phyloP scores from a whole-genome alignment of 2,329 filamentous ascomycete genomes.

The Orbilia brochopaga region DNA sequence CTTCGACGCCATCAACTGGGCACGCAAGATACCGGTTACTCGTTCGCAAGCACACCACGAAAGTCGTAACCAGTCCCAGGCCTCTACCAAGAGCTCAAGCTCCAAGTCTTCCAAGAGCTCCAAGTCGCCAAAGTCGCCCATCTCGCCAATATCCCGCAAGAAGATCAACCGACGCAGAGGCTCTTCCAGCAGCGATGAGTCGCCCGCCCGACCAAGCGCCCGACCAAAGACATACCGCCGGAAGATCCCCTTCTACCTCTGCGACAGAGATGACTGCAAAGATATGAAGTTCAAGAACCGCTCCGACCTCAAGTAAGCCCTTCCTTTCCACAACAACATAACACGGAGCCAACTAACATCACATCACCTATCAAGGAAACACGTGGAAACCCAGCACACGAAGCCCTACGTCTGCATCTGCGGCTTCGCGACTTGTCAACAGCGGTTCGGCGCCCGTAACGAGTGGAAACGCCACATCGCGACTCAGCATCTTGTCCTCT shows the following conservation, averaged over 20 bases:
- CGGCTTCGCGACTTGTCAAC: constrained; percentile 73
- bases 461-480: constrained; percentile 92
- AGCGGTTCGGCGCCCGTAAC: constrained; percentile 80
- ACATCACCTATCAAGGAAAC: constrained; percentile 55
- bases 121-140: constrained; percentile 13
- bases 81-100: constrained; percentile 7
- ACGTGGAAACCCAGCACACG: constrained; percentile 70
- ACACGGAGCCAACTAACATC: background rate
- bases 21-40: constrained; percentile 32
- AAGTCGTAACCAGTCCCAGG: constrained; percentile 23
- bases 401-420: constrained; percentile 79
- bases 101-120: constrained; percentile 14
- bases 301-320: constrained; percentile 46
- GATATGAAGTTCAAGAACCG: constrained; percentile 25
- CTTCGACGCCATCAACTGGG: constrained; percentile 15
- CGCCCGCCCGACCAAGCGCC: constrained; percentile 18
- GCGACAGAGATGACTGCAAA: constrained; percentile 32
- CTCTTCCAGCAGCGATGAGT: constrained; percentile 36
- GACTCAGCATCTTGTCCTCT: constrained; percentile 77
- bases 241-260: constrained; percentile 39
- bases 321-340: background rate
- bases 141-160: constrained; percentile 30
- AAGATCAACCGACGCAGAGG: constrained; percentile 20
- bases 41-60: constrained; percentile 36
- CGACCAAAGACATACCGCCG: constrained; percentile 46